Evolutionary conservation across 139 green algal species (phyloP).

Genomic region (Penium margaritaceum): DNA sequence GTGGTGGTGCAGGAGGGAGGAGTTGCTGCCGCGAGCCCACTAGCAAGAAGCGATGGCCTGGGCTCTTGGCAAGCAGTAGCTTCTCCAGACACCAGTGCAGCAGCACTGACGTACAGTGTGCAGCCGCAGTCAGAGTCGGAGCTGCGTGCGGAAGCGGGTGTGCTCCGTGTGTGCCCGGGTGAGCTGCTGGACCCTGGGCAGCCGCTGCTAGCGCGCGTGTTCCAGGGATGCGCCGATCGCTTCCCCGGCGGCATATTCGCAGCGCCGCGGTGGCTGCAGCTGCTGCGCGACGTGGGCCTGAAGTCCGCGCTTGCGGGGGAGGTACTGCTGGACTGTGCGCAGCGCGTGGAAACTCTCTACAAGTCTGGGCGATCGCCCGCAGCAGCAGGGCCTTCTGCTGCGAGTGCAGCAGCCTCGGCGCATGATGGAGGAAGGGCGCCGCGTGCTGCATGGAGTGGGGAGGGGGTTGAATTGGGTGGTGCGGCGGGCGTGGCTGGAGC

Average conservation of each 20-base stretch:
- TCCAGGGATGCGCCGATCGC: conserved; percentile 27
- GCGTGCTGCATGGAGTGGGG: too few species aligned
- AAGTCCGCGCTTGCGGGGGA: conserved; percentile 18
- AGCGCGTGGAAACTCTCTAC: conserved; percentile 12
- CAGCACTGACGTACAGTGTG: not conserved
- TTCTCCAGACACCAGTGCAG: too few species aligned
- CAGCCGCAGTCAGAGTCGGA: too few species aligned
- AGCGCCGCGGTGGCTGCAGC: conserved; percentile 15
- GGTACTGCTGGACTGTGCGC: conserved; percentile 31
- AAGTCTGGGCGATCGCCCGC: too few species aligned
- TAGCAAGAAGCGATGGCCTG: too few species aligned
- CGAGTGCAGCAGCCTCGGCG: too few species aligned
- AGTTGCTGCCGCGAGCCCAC: not conserved
- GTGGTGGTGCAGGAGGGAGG: not conserved
- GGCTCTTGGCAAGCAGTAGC: conserved; percentile 7
- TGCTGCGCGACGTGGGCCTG: conserved; percentile 41
- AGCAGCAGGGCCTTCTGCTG: not conserved
- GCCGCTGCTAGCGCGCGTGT: conserved; percentile 53
- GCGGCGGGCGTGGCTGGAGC: too few species aligned
- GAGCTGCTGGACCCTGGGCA: conserved; percentile 60
- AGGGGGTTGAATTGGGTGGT: too few species aligned
- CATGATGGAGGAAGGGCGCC: too few species aligned
- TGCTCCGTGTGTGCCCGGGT: too few species aligned
- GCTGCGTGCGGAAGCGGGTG: too few species aligned
- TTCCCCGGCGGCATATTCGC: conserved; percentile 56